Percentiles rank a stretch among this genome's conserved stretches.
Conservation (phyloP, 768 basidiomycete genomes). For the Serendipita sp. region DNA sequence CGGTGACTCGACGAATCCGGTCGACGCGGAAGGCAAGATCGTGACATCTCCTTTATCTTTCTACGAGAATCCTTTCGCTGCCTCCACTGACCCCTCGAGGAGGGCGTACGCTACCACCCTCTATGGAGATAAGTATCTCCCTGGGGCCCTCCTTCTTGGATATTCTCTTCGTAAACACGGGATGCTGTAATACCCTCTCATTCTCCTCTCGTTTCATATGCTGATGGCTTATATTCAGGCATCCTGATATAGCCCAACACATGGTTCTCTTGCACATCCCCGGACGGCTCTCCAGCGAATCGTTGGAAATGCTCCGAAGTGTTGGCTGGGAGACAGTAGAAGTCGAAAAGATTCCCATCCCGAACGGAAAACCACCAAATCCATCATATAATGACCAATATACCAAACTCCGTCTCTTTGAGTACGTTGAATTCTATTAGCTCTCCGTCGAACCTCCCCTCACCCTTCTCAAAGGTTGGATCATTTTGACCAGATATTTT, state of each 20-base stretch:
- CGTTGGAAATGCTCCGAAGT: background rate
- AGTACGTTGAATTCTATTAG: background rate
- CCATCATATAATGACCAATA: constrained; percentile 7
- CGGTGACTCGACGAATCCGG: no score
- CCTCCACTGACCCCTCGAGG: background rate
- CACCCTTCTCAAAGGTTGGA: background rate
- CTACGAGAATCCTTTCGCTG: background rate
- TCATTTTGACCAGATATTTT: constrained; percentile 6
- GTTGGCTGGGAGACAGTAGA: background rate
- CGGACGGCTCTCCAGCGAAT: background rate
- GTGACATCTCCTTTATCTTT: no score
- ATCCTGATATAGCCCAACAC: background rate
- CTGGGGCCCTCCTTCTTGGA: constrained; percentile 7
- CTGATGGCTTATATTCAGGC: background rate
- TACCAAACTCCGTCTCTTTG: constrained; percentile 8
- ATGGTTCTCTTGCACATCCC: constrained; percentile 8
- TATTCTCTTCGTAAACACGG: constrained; percentile 6
- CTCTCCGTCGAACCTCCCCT: no score
- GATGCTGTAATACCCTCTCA: background rate
- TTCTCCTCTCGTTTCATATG: no score
- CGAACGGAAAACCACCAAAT: background rate
- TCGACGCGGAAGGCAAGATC: background rate
- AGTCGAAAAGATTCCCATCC: background rate
- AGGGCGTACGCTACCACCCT: constrained; percentile 6
- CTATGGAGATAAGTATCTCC: constrained; percentile 5